Evolutionary conservation across 2,329 filamentous ascomycete species (phyloP), one percentile per base, ranked within the genome.

Genomic region (Blastomyces emzantsi): DNA sequence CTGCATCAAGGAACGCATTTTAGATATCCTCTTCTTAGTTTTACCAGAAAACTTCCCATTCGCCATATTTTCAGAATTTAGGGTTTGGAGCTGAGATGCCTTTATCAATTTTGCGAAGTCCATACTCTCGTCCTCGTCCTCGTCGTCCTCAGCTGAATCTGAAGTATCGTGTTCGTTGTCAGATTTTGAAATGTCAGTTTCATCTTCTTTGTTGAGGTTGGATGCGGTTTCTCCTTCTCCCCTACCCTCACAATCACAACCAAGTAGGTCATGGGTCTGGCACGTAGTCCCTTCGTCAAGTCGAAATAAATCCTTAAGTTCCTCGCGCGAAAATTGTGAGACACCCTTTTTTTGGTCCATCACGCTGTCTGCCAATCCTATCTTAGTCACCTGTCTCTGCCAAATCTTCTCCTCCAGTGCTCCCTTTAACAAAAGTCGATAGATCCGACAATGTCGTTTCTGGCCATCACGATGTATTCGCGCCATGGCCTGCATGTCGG

Each of bases 391-490:
- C 71, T 90, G 88, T 9, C 88, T 79, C 72, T 90, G 87, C 75
- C 85, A 90, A 64, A 90, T 90, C 74, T 89, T 90, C 74, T 90
- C 87, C 66, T 90, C 88, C 22, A 90, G 77, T 4, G 84, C 85
- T 9, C 87, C 87, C 64, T 87, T 84, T 3, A 87, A 84, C 15
- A 90, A 71, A 63, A 90, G 79, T 6, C 88, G 80, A 69, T 90
- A 90, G 64, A 90, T 89, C 63, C 83, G 84, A 66, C 87, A 88
- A 3, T 83, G 83, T 13, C 80, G 76, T 71, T 86, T 88, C 71
- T 90, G 88, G 0, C 88, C 88, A 68, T 90, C 87, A 59, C 88
- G 82, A 71, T 90, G 87, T 57, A 90, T 87, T 17, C 88, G 84
- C 15, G 87, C 88, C 86, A 90, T 90, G 8, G 88, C 87, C 72